phyloP scores from a whole-genome alignment of 1,284 basidiomycete genomes.

The Prillingera fragicola region DNA sequence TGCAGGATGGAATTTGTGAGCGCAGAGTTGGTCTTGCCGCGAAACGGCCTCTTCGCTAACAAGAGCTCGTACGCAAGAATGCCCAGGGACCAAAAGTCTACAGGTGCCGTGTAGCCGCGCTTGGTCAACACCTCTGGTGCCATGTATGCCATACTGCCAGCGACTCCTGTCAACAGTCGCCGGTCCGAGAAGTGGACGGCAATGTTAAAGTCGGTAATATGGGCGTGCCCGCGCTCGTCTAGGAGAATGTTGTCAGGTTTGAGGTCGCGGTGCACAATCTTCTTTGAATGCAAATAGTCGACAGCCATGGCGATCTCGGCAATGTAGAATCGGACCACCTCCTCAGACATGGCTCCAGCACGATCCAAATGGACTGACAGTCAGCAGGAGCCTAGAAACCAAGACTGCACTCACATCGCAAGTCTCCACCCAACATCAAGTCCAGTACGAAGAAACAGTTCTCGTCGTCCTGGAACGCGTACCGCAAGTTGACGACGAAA shows the following conservation, averaged over 20 bases:
- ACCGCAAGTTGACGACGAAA: conserved; percentile 88
- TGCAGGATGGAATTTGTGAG: conserved; percentile 78
- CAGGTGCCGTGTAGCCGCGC: conserved; percentile 71
- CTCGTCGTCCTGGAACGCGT: conserved; percentile 96
- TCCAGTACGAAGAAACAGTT: conserved; percentile 98
- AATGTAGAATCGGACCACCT: conserved; percentile 79
- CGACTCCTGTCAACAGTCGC: conserved; percentile 75
- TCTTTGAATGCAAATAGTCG: conserved; percentile 81
- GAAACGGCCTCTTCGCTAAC: conserved; percentile 85
- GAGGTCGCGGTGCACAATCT: conserved; percentile 90
- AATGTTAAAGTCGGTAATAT: conserved; percentile 97
- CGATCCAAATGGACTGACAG: conserved; percentile 78
- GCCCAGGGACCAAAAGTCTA: conserved; percentile 96
- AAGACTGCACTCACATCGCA: conserved; percentile 64
- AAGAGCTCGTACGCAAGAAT: conserved; percentile 87
- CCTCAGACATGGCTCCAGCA: conserved; percentile 67
- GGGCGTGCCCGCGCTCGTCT: conserved; percentile 86
- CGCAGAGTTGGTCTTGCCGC: conserved; percentile 83
- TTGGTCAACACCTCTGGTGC: conserved; percentile 78
- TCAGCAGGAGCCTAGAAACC: conserved; percentile 1
- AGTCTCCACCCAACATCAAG: conserved; percentile 90
- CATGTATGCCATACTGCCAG: conserved; percentile 99
- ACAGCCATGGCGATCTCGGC: conserved; percentile 81
- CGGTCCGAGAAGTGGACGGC: conserved; percentile 92
- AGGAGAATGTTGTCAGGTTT: conserved; percentile 97